Conservation (phyloP, 805 yeast species). For the Lipomyces mesembrius region DNA sequence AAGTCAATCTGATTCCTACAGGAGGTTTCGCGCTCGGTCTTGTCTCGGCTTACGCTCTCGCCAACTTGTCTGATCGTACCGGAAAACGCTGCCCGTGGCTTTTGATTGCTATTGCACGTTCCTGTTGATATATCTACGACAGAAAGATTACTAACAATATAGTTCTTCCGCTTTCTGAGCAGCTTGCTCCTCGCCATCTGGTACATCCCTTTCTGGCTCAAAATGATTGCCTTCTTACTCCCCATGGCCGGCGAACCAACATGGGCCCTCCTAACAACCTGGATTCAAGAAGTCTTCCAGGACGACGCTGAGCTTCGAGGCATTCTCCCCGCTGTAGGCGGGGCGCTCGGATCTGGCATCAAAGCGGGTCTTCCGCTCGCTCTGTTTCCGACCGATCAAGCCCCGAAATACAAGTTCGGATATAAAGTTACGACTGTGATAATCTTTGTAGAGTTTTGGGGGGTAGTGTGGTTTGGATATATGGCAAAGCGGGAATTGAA, state of each 20-base stretch:
- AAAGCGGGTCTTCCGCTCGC: conserved; percentile 26
- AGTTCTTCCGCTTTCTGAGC: conserved; percentile 18
- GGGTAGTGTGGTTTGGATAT: conserved; percentile 18
- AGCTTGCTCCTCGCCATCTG: conserved; percentile 25
- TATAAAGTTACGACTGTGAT: conserved; percentile 20
- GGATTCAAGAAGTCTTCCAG: conserved; percentile 31
- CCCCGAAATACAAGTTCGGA: conserved; percentile 29
- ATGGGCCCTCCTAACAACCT: conserved; percentile 25
- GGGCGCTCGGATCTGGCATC: conserved; percentile 16
- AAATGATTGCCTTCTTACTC: conserved; percentile 21
- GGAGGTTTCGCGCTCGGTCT: conserved; percentile 45
- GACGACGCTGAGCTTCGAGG: conserved; percentile 32
- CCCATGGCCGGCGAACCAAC: conserved; percentile 27
- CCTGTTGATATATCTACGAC: background rate
- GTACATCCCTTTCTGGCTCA: conserved; percentile 22
- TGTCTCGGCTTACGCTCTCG: conserved; percentile 40
- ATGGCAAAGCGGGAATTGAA: conserved; percentile 23
- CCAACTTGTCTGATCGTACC: conserved; percentile 44
- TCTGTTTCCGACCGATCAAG: conserved; percentile 31
- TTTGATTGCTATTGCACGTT: conserved; percentile 23
- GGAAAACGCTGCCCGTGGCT: conserved; percentile 43
- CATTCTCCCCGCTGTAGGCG: conserved; percentile 36
- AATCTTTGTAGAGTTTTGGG: conserved; percentile 17
- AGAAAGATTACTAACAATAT: background rate
- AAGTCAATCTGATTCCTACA: conserved; percentile 45